Base-by-base conservation (phyloP, 1,139 yeast genomes). In the Pichia inconspicua region DNA sequence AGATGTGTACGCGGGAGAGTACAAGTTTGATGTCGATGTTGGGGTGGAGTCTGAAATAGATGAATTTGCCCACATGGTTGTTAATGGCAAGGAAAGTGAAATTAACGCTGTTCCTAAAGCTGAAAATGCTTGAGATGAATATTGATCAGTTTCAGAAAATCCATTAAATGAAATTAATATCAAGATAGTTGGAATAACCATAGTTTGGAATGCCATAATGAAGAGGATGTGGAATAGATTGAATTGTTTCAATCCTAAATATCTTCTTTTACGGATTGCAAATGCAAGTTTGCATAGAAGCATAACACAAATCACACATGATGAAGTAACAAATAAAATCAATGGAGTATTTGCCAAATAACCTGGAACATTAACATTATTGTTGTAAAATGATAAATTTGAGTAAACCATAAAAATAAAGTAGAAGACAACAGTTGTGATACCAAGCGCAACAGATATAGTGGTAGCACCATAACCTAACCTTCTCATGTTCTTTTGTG, bases 171-270 rank as follows among this genome's bases (percentile, higher is more conserved):
- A 59, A 34, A 58, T 48, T 15, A 59, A 43, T 41, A 62, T 57
- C 8, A 92, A 60, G 5, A 84, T 66, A 0, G 94, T 77, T 2
- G 97, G 97, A 25, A 86, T 68, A 14, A 88, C 64, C 73, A 89
- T 74, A 0, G 96, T 82, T 63, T 92, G 97, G n/a, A 79, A 69
- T 1, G 85, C 70, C 89, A 86, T 84, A 49, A 89, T 84, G 51
- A 87, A 68, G 42, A 92, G 67, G 35, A 89, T 79, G 63, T 88
- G 96, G 62, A 86, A 77, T 35, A 85, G 79, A 54, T 84, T 90
- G 60, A 90, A 88, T 61, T 87, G 95, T 57, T 74, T 79, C 50
- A 88, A 68, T 0, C 98, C 98, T 48, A 89, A 66, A 54, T 70
- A 76, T 50, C 89, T 73, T 63, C 97, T 77, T 3, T 85, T 75